Evolutionary conservation across 108 stramenopile genomes (phyloP).

Genomic region (Pseudonitzschia pungens): DNA sequence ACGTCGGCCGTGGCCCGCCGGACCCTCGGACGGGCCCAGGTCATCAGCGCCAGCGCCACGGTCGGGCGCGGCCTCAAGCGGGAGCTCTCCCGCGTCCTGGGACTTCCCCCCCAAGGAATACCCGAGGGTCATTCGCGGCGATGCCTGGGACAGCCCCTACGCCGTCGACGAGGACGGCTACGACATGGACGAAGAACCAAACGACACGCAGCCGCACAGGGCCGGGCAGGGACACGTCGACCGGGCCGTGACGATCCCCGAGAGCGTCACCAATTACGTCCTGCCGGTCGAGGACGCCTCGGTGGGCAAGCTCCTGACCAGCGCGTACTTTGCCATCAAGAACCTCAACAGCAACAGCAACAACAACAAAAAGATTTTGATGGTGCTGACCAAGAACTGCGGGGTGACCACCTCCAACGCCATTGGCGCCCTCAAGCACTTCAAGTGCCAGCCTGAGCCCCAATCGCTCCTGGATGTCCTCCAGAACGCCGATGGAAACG

Average conservation of each 20-base stretch:
- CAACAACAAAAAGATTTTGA: constrained; percentile 45
- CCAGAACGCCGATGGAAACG: constrained; percentile 69
- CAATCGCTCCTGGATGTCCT: constrained; percentile 71
- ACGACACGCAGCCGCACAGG: neutral
- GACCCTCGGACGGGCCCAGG: constrained; percentile 70
- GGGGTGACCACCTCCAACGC: constrained; percentile 74
- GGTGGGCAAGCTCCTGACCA: constrained; percentile 66
- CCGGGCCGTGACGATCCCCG: constrained; percentile 83
- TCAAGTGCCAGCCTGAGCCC: constrained; percentile 74
- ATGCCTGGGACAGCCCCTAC: constrained; percentile 31
- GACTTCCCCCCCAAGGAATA: constrained; percentile 76
- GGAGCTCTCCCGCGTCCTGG: constrained; percentile 84
- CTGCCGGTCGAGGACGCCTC: constrained; percentile 60
- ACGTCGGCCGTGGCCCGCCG: constrained; percentile 67
- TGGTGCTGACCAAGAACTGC: constrained; percentile 77
- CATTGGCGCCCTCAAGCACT: constrained; percentile 83
- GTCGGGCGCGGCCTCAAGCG: constrained; percentile 90
- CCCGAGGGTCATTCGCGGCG: constrained; percentile 65
- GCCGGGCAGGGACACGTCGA: constrained; percentile 46
- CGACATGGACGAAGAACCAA: constrained; percentile 2
- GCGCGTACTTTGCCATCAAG: constrained; percentile 64
- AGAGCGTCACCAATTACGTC: constrained; percentile 69
- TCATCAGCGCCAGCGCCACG: constrained; percentile 91
- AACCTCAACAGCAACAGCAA: constrained; percentile 14
- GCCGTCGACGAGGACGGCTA: constrained; percentile 21